Conservation (phyloP, 441 rosid species). For the Mallotus repandus region DNA sequence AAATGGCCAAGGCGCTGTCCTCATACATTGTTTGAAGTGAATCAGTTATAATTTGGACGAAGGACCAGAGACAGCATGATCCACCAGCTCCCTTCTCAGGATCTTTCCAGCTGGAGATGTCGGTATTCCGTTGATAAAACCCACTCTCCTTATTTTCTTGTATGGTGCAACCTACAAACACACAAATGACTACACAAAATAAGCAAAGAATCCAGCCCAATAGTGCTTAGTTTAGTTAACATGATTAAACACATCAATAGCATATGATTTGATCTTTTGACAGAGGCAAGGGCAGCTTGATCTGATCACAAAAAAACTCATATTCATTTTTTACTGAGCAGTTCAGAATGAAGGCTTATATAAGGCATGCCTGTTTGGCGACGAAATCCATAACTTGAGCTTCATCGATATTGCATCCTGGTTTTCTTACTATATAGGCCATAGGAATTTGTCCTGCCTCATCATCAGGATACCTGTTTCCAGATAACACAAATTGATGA, state of each 20-base stretch:
- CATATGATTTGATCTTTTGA: not conserved
- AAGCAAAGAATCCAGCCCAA: not conserved
- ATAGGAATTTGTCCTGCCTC: constrained; percentile 92
- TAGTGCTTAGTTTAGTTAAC: not conserved
- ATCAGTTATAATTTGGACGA: constrained; percentile 45
- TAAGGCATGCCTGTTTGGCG: constrained; percentile 58
- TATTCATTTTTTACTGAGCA: not conserved
- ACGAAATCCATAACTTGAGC: constrained; percentile 65
- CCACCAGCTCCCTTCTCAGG: constrained; percentile 63
- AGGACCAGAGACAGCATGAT: constrained; percentile 34
- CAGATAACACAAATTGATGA: not conserved
- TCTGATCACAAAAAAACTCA: no score
- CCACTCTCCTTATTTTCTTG: constrained; percentile 77
- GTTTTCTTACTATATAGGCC: constrained; percentile 84
- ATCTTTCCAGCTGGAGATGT: constrained; percentile 79
- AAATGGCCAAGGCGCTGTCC: no score
- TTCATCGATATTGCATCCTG: constrained; percentile 56
- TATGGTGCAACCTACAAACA: constrained; percentile 79
- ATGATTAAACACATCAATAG: no score
- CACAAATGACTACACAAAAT: not conserved
- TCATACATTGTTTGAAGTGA: not conserved
- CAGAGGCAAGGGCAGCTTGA: not conserved
- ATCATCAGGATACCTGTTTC: constrained; percentile 78
- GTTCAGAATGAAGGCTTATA: not conserved
- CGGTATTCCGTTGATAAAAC: constrained; percentile 66